Percentiles rank a stretch among this genome's conserved stretches.
Evolutionary conservation across 306 rosid species (phyloP).

Genomic region (Quercus parvula): DNA sequence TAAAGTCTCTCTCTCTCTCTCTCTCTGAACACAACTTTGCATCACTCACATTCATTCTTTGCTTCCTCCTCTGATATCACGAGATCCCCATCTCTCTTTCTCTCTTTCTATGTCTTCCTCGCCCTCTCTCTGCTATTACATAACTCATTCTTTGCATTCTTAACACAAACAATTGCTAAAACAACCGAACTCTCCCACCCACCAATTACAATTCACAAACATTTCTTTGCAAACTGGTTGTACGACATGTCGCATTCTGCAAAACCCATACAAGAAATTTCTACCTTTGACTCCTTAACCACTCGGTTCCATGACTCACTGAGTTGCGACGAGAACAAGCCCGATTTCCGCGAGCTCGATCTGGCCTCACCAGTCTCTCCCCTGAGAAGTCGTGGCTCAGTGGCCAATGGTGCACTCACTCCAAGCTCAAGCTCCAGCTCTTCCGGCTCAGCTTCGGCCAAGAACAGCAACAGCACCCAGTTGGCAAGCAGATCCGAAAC

Average conservation of each 20-base stretch:
- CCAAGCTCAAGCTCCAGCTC: no score
- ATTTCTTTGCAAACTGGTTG: no score
- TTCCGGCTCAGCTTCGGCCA: no score
- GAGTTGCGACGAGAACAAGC: constrained; percentile 67
- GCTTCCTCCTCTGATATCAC: constrained; percentile 82
- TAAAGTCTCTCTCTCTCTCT: not conserved
- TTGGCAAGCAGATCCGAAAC: constrained; percentile 49
- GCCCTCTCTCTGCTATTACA: constrained; percentile 25
- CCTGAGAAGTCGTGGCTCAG: constrained; percentile 42
- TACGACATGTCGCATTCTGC: constrained; percentile 62
- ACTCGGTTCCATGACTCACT: constrained; percentile 65
- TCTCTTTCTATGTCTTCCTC: not conserved
- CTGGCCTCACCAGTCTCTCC: constrained; percentile 97
- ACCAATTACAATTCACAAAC: no score
- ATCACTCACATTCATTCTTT: constrained; percentile 80
- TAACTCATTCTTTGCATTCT: not conserved
- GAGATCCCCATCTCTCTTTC: constrained; percentile 76
- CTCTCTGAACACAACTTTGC: constrained; percentile 13
- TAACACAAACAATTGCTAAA: no score
- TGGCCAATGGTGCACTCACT: no score
- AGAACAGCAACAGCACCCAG: no score
- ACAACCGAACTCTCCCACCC: no score
- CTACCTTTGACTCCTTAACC: no score
- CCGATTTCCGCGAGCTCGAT: constrained; percentile 87
- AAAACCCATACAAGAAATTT: constrained; percentile 33